Conservation (phyloP, 139 green algal species). For the Pseudopediastrum boryanum region DNA sequence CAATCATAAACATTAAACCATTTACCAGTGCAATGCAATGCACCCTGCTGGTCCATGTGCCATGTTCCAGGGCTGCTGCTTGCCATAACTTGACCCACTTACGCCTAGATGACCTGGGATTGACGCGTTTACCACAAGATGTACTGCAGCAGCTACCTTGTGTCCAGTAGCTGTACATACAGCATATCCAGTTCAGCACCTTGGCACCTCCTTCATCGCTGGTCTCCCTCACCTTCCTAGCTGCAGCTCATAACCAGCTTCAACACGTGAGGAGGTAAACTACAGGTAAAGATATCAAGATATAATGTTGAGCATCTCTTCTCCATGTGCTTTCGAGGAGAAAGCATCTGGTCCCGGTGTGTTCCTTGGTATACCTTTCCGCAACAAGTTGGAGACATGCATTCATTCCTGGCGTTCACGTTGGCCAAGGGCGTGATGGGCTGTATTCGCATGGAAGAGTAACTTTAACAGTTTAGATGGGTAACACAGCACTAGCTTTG, state of each 20-base stretch:
- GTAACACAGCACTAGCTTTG: too few relatives aligned
- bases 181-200: conserved; percentile 23
- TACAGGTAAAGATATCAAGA: too few relatives aligned
- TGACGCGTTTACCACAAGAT: not conserved
- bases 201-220: not conserved
- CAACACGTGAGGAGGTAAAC: conserved; percentile 8
- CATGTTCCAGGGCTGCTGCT: not conserved
- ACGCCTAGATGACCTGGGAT: conserved; percentile 7
- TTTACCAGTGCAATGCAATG: not conserved
- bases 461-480: too few relatives aligned
- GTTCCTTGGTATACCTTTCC: not conserved
- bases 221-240: conserved; percentile 1
- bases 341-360: not conserved
- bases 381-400: not conserved
- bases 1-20: not conserved
- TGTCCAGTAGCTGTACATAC: conserved; percentile 13
- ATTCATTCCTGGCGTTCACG: not conserved
- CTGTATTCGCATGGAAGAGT: not conserved
- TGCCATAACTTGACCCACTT: conserved; percentile 12
- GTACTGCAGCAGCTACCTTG: conserved; percentile 13
- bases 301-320: too few relatives aligned
- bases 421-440: not conserved
- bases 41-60: not conserved
- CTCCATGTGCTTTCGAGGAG: not conserved
- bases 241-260: conserved; percentile 14